Evolutionary conservation across 805 yeast species (phyloP).

Genomic region (Suhomyces sp.): DNA sequence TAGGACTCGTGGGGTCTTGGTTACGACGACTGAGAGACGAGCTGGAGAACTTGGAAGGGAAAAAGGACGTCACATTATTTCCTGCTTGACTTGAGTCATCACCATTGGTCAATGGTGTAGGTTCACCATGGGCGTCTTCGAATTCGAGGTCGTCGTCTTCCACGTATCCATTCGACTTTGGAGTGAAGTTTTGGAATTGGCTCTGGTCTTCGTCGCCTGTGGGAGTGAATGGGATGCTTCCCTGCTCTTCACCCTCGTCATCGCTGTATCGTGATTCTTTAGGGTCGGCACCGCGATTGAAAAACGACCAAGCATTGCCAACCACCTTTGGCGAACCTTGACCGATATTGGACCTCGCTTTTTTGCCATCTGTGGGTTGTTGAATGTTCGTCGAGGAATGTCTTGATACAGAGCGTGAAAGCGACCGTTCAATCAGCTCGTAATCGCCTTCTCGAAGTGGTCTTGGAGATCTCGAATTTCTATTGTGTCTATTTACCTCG

Average conservation of each 20-base stretch:
- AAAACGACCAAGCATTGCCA: constrained; percentile 34
- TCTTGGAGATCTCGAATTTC: too few relatives aligned
- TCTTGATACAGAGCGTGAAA: too few relatives aligned
- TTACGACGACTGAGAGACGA: constrained; percentile 4
- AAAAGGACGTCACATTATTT: constrained; percentile 9
- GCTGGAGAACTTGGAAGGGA: constrained; percentile 9
- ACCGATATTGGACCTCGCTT: neutral
- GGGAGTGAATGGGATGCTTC: constrained; percentile 12
- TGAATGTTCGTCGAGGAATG: too few relatives aligned
- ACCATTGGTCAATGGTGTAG: too few relatives aligned
- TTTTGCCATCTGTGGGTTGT: too few relatives aligned
- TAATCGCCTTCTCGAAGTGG: too few relatives aligned
- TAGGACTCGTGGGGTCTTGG: constrained; percentile 1
- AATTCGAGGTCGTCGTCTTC: neutral
- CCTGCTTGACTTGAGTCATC: too few relatives aligned
- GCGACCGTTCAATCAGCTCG: too few relatives aligned
- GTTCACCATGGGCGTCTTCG: neutral
- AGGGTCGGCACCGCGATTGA: constrained; percentile 28
- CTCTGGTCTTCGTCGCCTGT: neutral
- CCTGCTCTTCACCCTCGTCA: constrained; percentile 30
- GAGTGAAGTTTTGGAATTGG: neutral
- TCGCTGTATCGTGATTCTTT: constrained; percentile 31
- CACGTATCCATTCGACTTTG: neutral
- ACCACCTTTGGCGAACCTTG: constrained; percentile 23
- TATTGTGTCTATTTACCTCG: too few relatives aligned